phyloP scores from a whole-genome alignment of 805 yeast species.

The Zygotorulaspora chibaensis region DNA sequence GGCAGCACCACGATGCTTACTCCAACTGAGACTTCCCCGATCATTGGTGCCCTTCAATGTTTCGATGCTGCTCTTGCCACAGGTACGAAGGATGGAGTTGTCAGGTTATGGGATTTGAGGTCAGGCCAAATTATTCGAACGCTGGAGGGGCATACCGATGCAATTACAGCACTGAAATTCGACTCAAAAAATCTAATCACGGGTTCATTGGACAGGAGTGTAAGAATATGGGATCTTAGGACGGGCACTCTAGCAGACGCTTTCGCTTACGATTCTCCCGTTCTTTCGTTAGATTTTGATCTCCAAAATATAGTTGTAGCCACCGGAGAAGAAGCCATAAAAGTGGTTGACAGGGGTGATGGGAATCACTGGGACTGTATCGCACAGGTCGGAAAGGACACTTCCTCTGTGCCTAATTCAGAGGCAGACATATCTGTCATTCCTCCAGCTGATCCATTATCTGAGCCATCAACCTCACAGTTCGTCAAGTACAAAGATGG shows the following conservation, averaged over 20 bases:
- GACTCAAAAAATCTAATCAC: constrained; percentile 62
- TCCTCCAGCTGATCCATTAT: not conserved
- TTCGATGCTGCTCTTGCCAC: constrained; percentile 74
- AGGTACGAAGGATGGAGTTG: constrained; percentile 72
- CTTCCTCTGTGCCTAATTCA: not conserved
- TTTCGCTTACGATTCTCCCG: constrained; percentile 55
- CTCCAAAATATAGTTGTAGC: constrained; percentile 51
- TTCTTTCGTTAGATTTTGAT: constrained; percentile 57
- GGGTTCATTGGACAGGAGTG: constrained; percentile 58
- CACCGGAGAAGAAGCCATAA: constrained; percentile 44
- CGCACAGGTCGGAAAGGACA: constrained; percentile 34
- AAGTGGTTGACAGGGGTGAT: constrained; percentile 54
- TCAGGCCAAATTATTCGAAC: constrained; percentile 61
- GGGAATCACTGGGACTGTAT: constrained; percentile 54
- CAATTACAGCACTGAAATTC: constrained; percentile 64
- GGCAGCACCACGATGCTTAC: constrained; percentile 10
- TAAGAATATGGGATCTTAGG: constrained; percentile 70
- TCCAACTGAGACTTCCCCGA: constrained; percentile 32
- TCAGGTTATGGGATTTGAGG: constrained; percentile 72
- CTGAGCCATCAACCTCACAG: constrained; percentile 33
- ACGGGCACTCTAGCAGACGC: constrained; percentile 60
- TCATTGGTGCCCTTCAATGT: constrained; percentile 65
- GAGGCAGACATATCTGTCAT: constrained; percentile 7
- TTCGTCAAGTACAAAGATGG: constrained; percentile 55
- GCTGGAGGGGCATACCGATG: constrained; percentile 63